Evolutionary conservation across 2,329 filamentous ascomycete genomes (phyloP).

Genomic region (Dothideomycetidae sp.): DNA sequence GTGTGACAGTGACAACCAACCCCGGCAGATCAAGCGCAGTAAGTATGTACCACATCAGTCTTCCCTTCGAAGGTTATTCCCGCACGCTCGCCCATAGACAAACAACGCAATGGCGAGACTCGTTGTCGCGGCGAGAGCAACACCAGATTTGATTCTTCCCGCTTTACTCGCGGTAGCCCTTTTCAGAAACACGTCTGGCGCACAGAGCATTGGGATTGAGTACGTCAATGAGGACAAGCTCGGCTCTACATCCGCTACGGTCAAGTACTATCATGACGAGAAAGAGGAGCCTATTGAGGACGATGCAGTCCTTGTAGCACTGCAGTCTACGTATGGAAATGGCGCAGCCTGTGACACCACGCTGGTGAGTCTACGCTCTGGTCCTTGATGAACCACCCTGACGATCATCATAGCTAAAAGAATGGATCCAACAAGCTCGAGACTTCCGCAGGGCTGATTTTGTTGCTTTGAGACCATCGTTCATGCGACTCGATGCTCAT

Average conservation of each 20-base stretch:
- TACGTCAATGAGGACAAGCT: not conserved
- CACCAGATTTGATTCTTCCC: not conserved
- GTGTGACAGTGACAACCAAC: too few species aligned
- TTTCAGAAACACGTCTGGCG: not conserved
- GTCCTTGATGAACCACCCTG: not conserved
- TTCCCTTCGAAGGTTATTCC: too few species aligned
- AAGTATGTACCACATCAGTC: too few species aligned
- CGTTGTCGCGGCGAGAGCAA: not conserved
- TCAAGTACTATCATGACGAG: not conserved
- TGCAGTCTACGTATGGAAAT: not conserved
- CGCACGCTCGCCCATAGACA: too few species aligned
- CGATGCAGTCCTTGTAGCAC: not conserved
- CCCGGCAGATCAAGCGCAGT: too few species aligned
- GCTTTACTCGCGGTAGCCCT: not conserved
- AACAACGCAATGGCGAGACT: not conserved
- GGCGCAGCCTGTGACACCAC: not conserved
- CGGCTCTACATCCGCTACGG: not conserved
- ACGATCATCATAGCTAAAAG: not conserved
- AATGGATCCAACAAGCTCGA: not conserved
- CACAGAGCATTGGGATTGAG: not conserved
- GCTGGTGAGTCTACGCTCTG: not conserved
- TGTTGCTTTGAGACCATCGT: too few species aligned
- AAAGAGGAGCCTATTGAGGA: not conserved
- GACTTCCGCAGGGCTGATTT: not conserved
- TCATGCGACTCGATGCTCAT: not conserved